These are phyloP conservation scores for Prosopis cineraria DNA, from an alignment of 306 rosid genomes.

Conservation along the genomic window DNA sequence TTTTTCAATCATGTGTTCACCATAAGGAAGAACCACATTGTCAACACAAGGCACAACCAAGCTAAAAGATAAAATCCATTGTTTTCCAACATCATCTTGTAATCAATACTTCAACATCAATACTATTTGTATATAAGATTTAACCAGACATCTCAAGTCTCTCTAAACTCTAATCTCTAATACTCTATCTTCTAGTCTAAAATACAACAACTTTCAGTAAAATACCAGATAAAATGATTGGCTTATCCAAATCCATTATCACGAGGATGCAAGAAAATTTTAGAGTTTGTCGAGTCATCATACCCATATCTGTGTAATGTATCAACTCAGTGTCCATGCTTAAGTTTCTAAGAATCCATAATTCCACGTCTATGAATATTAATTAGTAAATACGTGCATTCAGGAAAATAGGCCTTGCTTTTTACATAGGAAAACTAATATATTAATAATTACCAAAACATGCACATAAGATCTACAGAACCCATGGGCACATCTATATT, in stretches of 20 bases:
- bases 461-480: neutral
- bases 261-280: neutral
- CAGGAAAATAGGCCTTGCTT: neutral
- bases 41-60: neutral
- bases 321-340: neutral
- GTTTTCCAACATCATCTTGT: neutral
- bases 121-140: neutral
- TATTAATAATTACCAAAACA: neutral
- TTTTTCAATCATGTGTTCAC: neutral
- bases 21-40: neutral
- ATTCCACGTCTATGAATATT: neutral
- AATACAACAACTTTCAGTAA: neutral
- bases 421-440: neutral
- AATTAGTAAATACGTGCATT: neutral
- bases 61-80: neutral
- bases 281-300: neutral
- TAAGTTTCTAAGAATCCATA: neutral
- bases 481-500: neutral
- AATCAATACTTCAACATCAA: constrained; percentile 2
- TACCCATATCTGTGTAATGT: neutral
- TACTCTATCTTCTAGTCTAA: neutral
- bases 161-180: neutral
- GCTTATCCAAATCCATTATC: neutral
- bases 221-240: neutral
- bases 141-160: neutral